phyloP scores from a whole-genome alignment of 164 flowering plant species.

The Nymphaea thermarum region DNA sequence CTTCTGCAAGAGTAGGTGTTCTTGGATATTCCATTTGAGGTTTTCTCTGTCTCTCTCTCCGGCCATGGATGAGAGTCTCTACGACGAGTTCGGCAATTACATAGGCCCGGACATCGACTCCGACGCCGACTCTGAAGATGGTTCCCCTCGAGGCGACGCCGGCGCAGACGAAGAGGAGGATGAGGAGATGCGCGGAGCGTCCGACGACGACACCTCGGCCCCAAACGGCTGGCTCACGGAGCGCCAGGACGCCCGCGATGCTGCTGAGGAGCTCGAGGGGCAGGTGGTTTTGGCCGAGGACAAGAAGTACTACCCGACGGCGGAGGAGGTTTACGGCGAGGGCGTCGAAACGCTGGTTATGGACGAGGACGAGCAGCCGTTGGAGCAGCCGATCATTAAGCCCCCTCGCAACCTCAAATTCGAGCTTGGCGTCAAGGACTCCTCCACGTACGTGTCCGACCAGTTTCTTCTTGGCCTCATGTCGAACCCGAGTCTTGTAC shows the following conservation, averaged over 20 bases:
- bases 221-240: neutral
- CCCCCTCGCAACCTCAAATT: conserved; percentile 83
- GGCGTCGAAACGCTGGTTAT: conserved; percentile 95
- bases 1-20: too few species aligned
- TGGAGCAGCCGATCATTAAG: conserved; percentile 80
- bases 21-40: too few species aligned
- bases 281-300: conserved; percentile 96
- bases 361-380: conserved; percentile 96
- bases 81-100: conserved; percentile 98
- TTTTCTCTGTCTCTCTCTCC: neutral
- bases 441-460: conserved; percentile 77
- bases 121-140: conserved; percentile 35
- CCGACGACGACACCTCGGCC: neutral
- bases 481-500: conserved; percentile 82
- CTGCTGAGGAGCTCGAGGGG: neutral
- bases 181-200: neutral
- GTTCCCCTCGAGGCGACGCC: neutral
- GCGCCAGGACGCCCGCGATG: neutral
- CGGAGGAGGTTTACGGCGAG: conserved; percentile 61
- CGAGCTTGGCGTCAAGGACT: conserved; percentile 88
- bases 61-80: conserved; percentile 80
- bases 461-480: conserved; percentile 85
- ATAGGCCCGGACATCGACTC: conserved; percentile 98
- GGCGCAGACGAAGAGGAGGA: neutral
- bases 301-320: conserved; percentile 55